Base-by-base conservation (phyloP, 2,329 filamentous ascomycete genomes). In the Ophiostoma perfectum region DNA sequence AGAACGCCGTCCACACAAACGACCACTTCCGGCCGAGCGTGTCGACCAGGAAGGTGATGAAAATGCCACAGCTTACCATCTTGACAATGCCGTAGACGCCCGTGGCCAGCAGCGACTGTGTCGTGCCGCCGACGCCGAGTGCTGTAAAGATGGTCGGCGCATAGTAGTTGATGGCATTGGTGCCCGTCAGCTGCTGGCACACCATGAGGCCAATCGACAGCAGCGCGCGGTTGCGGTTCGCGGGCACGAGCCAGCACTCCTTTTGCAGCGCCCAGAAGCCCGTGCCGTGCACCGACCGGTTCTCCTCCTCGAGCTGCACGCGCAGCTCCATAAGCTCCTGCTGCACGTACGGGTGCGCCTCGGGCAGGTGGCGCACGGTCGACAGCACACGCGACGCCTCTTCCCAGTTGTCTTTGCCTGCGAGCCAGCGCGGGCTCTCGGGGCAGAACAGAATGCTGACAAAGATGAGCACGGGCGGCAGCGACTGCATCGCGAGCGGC, bases 81-180 rank as follows among this genome's bases (percentile, higher is more conserved):
- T 88, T 88, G 66, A 88, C 82, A 68, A 88, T 82, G 42, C 85
- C 85, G 75, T 88, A 88, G 72, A 88, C 82, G 27, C 86, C 86
- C 0, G 86, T 88, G 16, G 85, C 84, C 73, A 88, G 84, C 45
- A 88, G 83, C 60, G 81, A 81, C 67, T 81, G 80, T 55, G 80
- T 75, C 41, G 80, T 84, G 2, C 83, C 82, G 0, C 74, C 78
- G 65, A 78, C 71, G 3, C 76, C 77, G 38, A 78, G 74, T 27
- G 71, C 70, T 41, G 72, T 73, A 73, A 76, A 76, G 67, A 76
- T 77, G 49, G 70, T 72, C n/a, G 75, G 75, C 2, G 75, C 75
- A 68, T 76, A 76, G 41, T 75, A 76, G 72, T 75, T 76, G 68
- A 72, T 71, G n/a, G 71, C 71, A 45, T 72, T 72, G 27, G 71